Evolutionary conservation across 106 monocot species (phyloP).

Genomic region (Dioscorea zingiberensis): DNA sequence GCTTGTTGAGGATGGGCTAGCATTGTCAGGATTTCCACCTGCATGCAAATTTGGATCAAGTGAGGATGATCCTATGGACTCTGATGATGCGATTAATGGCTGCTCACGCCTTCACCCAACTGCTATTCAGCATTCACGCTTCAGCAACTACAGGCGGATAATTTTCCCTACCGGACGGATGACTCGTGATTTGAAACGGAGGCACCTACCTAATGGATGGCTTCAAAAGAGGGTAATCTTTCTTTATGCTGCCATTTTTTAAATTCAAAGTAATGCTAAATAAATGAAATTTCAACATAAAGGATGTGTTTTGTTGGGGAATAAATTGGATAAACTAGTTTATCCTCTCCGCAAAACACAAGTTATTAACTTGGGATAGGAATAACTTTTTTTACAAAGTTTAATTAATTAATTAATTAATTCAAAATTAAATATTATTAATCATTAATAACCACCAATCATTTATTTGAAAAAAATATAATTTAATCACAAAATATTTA

Average conservation of each 20-base stretch:
- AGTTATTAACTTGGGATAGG: no score
- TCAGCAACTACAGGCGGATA: constrained; percentile 24
- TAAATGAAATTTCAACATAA: not conserved
- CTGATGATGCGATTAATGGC: constrained; percentile 66
- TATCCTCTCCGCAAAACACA: no score
- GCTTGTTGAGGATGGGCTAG: constrained; percentile 74
- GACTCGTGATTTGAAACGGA: constrained; percentile 53
- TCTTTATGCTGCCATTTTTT: not conserved
- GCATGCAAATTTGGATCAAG: constrained; percentile 61
- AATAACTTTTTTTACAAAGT: no score
- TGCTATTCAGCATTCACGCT: constrained; percentile 17
- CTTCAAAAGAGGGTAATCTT: constrained; percentile 50
- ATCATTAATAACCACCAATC: no score
- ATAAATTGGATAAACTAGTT: no score
- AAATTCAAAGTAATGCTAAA: not conserved
- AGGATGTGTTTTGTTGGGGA: no score
- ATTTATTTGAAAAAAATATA: no score
- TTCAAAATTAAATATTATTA: no score
- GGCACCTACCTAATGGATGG: constrained; percentile 52
- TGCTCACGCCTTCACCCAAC: constrained; percentile 31
- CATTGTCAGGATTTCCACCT: constrained; percentile 50
- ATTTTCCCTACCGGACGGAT: constrained; percentile 44
- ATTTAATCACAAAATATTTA: no score
- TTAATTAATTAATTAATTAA: no score
- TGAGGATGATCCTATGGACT: constrained; percentile 83